Percentiles rank a stretch among this genome's conserved stretches.
Conservation (phyloP, 2,329 filamentous ascomycete species). For the Colletotrichum eremochloae region DNA sequence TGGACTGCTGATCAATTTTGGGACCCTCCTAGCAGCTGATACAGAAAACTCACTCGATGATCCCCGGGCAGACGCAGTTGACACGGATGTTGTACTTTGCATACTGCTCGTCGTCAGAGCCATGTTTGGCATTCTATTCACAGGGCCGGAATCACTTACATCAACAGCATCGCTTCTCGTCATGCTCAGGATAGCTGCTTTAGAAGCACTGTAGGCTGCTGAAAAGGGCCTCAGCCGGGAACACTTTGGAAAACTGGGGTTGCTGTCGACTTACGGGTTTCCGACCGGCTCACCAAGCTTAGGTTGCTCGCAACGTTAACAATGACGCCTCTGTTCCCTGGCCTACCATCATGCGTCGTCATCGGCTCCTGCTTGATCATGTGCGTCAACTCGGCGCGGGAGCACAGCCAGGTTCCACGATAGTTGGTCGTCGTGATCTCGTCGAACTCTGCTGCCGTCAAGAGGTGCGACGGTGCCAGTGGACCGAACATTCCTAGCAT, state of each 20-base stretch:
- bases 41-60: constrained; percentile 53
- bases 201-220: constrained; percentile 61
- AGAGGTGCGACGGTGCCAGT: constrained; percentile 53
- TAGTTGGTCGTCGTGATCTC: constrained; percentile 58
- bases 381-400: constrained; percentile 55
- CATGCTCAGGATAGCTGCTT: constrained; percentile 60
- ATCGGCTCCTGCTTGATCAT: constrained; percentile 60
- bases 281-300: constrained; percentile 56
- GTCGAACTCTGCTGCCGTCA: constrained; percentile 56
- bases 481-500: constrained; percentile 54
- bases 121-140: neutral
- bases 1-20: constrained; percentile 17
- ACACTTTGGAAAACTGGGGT: neutral
- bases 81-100: constrained; percentile 59
- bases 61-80: constrained; percentile 61
- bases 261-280: constrained; percentile 52
- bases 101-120: constrained; percentile 50
- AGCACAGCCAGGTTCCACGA: constrained; percentile 60
- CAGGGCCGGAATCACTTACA: constrained; percentile 49
- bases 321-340: constrained; percentile 55
- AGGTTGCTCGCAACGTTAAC: constrained; percentile 61
- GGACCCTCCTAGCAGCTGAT: neutral
- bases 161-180: constrained; percentile 63
- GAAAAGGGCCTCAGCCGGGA: neutral
- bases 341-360: constrained; percentile 58